These are phyloP conservation scores for Cercospora zeina DNA, from an alignment of 2,329 filamentous ascomycete genomes.

Conservation along the genomic window DNA sequence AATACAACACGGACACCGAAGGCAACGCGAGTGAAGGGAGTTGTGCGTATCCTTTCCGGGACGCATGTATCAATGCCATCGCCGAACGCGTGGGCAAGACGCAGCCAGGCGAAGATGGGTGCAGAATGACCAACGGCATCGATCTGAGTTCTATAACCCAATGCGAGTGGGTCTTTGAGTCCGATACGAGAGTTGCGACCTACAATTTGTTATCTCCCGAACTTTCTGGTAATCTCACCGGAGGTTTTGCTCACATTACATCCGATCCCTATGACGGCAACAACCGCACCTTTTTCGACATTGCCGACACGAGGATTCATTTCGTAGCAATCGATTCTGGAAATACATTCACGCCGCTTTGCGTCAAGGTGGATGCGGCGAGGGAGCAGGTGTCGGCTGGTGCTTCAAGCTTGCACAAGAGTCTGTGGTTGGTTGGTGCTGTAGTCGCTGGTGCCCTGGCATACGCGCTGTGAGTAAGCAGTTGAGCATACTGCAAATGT, in stretches of 20 bases:
- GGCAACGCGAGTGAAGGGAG: conserved; percentile 22
- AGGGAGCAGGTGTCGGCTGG: conserved; percentile 15
- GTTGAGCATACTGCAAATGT: not conserved
- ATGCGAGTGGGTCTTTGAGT: conserved; percentile 17
- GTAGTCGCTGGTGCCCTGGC: conserved; percentile 14
- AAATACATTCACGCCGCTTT: conserved; percentile 19
- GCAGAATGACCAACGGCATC: conserved; percentile 11
- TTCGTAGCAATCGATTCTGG: conserved; percentile 23
- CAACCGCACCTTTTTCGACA: conserved; percentile 17
- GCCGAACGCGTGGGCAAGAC: conserved; percentile 10
- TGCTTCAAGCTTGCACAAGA: conserved; percentile 9
- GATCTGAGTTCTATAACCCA: conserved; percentile 12
- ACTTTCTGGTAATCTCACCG: conserved; percentile 3
- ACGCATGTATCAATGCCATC: conserved; percentile 19
- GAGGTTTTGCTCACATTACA: conserved; percentile 22
- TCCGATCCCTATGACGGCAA: conserved; percentile 14
- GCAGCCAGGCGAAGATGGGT: conserved; percentile 17
- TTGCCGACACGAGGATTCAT: conserved; percentile 15
- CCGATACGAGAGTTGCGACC: conserved; percentile 9
- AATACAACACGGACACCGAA: conserved; percentile 16
- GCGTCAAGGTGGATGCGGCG: conserved; percentile 16
- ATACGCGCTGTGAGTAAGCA: conserved; percentile 13
- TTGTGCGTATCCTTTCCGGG: conserved; percentile 17
- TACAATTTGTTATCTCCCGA: conserved; percentile 16
- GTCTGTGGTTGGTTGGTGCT: conserved; percentile 16